Conservation (phyloP, 23 red algal species). For the Gracilaria domingensis region DNA sequence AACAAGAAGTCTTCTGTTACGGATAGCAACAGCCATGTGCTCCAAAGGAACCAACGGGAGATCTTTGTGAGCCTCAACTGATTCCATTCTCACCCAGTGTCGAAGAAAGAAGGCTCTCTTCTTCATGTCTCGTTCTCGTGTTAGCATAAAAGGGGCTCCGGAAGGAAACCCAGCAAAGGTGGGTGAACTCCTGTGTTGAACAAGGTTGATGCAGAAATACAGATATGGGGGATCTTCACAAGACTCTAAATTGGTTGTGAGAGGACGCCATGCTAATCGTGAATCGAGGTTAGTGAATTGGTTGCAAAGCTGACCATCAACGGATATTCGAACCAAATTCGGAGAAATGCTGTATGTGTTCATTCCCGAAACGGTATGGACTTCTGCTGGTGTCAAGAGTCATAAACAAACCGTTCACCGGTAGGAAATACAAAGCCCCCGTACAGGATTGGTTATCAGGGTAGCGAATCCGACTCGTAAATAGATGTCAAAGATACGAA, state of each 20-base stretch:
- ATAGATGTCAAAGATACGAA: too few relatives aligned
- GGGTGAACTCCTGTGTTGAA: conserved; percentile 9
- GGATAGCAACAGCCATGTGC: conserved; percentile 52
- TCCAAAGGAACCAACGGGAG: conserved; percentile 8
- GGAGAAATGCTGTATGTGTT: conserved; percentile 63
- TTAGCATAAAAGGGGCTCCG: conserved; percentile 72
- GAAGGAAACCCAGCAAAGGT: conserved; percentile 63
- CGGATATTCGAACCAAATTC: conserved; percentile 31
- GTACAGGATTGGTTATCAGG: background rate
- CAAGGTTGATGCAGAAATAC: conserved; percentile 52
- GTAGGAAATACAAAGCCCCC: background rate
- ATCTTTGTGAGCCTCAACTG: conserved; percentile 17
- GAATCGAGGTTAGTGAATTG: conserved; percentile 42
- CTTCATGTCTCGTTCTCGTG: conserved; percentile 48
- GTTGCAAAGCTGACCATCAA: conserved; percentile 22
- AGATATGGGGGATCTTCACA: conserved; percentile 68
- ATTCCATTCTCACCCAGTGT: conserved; percentile 53
- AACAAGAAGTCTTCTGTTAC: conserved; percentile 35
- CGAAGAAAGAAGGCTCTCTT: conserved; percentile 70
- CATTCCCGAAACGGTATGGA: background rate
- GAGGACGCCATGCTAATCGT: conserved; percentile 56
- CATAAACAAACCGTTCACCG: background rate
- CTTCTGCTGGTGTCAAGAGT: background rate
- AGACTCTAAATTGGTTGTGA: conserved; percentile 55
- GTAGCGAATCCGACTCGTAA: too few relatives aligned